These are phyloP conservation scores for Monosporascus cannonballus DNA, from an alignment of 2,329 filamentous ascomycete genomes.

Conservation along the genomic window DNA sequence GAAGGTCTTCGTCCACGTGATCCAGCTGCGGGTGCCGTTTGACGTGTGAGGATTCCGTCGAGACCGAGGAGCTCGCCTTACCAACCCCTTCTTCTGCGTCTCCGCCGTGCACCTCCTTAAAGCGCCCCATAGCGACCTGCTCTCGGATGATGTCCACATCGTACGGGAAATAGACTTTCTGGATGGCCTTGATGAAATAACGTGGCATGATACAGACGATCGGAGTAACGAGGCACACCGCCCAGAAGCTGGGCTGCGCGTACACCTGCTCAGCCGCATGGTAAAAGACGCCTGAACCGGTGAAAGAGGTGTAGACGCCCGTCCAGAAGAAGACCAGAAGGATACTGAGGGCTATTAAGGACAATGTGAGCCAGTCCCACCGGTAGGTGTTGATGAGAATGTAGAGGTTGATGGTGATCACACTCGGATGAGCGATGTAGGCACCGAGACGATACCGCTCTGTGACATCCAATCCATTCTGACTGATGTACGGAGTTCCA, in stretches of 20 bases:
- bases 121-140: slow-evolving; percentile 77
- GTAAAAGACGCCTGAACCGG: slow-evolving; percentile 57
- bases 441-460: slow-evolving; percentile 82
- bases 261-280: slow-evolving; percentile 74
- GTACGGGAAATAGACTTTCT: slow-evolving; percentile 90
- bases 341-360: slow-evolving; percentile 76
- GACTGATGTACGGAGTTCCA: slow-evolving; percentile 61
- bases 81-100: slow-evolving; percentile 28
- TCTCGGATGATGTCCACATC: slow-evolving; percentile 96
- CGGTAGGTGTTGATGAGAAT: slow-evolving; percentile 94
- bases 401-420: slow-evolving; percentile 88
- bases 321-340: slow-evolving; percentile 95
- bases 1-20: slow-evolving; percentile 76
- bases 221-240: slow-evolving; percentile 69
- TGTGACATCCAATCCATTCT: slow-evolving; percentile 67
- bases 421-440: slow-evolving; percentile 77
- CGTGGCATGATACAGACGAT: slow-evolving; percentile 81
- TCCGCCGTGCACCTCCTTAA: slow-evolving; percentile 56
- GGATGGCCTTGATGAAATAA: slow-evolving; percentile 77
- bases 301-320: slow-evolving; percentile 65
- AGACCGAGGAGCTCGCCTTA: slow-evolving; percentile 31
- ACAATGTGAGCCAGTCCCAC: slow-evolving; percentile 93
- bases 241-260: slow-evolving; percentile 79
- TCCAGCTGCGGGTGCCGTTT: slow-evolving; percentile 52
- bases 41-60: slow-evolving; percentile 43